Base-by-base conservation (phyloP, 306 rosid species). In the Urtica urens region DNA sequence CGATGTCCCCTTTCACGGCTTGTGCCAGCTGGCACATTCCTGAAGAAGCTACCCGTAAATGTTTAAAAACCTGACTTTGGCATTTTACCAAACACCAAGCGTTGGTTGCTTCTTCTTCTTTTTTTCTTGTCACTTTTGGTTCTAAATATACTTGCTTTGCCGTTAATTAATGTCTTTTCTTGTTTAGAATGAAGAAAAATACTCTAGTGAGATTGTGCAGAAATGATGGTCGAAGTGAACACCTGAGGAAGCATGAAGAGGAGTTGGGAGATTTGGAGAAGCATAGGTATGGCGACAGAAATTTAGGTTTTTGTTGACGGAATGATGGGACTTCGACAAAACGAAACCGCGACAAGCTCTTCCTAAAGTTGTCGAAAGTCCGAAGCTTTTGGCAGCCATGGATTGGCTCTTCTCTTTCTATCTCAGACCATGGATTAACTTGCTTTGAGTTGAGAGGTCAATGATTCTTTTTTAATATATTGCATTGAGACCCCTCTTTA, bases 1-100 rank as follows among this genome's bases (percentile, higher is more conserved):
- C 83, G 53, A 61, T 53, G 19, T 81, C 90, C 56, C 95, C 76
- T 62, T 81, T 88, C 31, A 75, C 53, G 64, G 97, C 95, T 68
- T 81, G 83, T 18, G 68, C 75, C 29, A 61, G 45, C 35, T 64
- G 78, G 63, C 72, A 76, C 58, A 60, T 49, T 40, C 81, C 73
- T 70, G 80, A 60, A 70, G 57, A 54, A 35, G n/a, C 5, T 9
- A 35, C n/a, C n/a, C 47, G 40, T 35, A 16, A 35, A 35, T 9
- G n/a, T 35, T 35, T 4, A 14, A 35, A 35, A 35, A 35, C n/a
- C 10, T 13, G 40, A 22, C 28, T 25, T 42, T 17, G 48, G 55
- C 10, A 18, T 48, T 49, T 59, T 21, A 25, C 26, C 56, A 59
- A 59, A 37, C 49, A 38, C 3, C 29, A 48, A 27, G 20, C 23